Evolutionary conservation across 148 eudicot species (phyloP), one percentile per base, ranked within the genome.

Genomic region (Diospyros lotus): DNA sequence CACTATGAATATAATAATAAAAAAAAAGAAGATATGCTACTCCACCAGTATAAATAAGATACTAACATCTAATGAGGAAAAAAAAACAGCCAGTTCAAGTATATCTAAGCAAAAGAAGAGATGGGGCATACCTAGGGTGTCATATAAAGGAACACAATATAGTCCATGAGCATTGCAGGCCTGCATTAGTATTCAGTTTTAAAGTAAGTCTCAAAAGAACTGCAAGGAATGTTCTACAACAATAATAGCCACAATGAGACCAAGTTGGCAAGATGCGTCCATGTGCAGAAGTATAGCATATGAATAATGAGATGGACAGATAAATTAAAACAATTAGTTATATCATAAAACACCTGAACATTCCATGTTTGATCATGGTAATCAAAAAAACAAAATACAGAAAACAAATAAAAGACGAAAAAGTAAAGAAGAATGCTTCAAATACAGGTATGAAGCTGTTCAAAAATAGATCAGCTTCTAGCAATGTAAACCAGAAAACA

Each of bases 121-220:
- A 10, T 38, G 50, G 72, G 42, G 66, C 84, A 65, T 89, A 95
- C 99, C 99, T 66, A 95, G 80, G 48, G 97, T 95, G 75, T 95
- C 99, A 63, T 95, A 95, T 75, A 95, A 67, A 44, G 99, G 99
- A 68, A 95, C 97, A 82, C 99, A 95, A 73, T 81, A 83, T 55
- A 93, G 82, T 17, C 99, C 99, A 84, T 92, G 97, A 75, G 99
- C 99, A 84, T 95, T 95, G 83, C 99, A 95, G 4, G 99, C 99
- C 99, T 95, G 94, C 83, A 83, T 60, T 40, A 83, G 68, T 73
- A 76, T 60, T 48, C 53, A 41, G 59, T 54, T 42, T 69, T n/a
- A 46, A 69, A 12, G 54, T 2, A 76, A 43, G 48, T 58, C 76
- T 38, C 59, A 38, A 62, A 62, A 48, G 67, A 73, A 63, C 40